Percentiles rank a stretch among this genome's conserved stretches.
Conservation (phyloP, 345 rosid genomes). For the Acer campestre region DNA sequence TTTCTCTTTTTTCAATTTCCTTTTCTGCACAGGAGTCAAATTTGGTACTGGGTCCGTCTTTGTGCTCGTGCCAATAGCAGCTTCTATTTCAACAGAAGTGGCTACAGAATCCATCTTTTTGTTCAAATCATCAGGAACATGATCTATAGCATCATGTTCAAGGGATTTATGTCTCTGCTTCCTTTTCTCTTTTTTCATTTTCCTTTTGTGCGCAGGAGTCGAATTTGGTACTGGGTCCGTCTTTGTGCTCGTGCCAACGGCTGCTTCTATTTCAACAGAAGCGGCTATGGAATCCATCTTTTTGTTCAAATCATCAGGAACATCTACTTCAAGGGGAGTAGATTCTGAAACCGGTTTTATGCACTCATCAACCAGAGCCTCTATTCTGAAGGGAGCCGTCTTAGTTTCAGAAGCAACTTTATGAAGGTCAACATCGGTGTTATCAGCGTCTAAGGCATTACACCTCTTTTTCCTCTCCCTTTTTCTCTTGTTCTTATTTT, state of each 20-base stretch:
- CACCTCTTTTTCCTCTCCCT: not conserved
- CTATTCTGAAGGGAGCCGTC: not conserved
- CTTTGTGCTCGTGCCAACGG: not conserved
- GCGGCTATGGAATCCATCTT: not conserved
- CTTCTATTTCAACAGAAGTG: not conserved
- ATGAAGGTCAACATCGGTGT: slow-evolving; percentile 8
- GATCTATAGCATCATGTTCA: not conserved
- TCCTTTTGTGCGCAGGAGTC: not conserved
- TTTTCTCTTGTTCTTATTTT: slow-evolving; percentile 19
- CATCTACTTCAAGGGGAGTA: not conserved
- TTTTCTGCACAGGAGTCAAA: not conserved
- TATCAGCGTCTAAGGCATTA: not conserved
- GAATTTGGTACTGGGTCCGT: not conserved
- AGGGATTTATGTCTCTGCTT: not conserved
- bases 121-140: not conserved
- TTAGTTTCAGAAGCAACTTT: slow-evolving; percentile 1
- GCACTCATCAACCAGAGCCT: slow-evolving; percentile 16
- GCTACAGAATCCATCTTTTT: not conserved
- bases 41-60: not conserved
- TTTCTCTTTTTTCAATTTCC: slow-evolving; percentile 5
- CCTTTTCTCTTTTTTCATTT: slow-evolving; percentile 5
- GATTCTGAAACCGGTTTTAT: not conserved
- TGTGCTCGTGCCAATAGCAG: not conserved
- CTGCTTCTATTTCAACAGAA: not conserved
- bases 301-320: not conserved